A percentile compares a stretch with the other conserved stretches of the same genome.
Conservation (phyloP, 1,139 yeast genomes). For the Yamadazyma sp. region DNA sequence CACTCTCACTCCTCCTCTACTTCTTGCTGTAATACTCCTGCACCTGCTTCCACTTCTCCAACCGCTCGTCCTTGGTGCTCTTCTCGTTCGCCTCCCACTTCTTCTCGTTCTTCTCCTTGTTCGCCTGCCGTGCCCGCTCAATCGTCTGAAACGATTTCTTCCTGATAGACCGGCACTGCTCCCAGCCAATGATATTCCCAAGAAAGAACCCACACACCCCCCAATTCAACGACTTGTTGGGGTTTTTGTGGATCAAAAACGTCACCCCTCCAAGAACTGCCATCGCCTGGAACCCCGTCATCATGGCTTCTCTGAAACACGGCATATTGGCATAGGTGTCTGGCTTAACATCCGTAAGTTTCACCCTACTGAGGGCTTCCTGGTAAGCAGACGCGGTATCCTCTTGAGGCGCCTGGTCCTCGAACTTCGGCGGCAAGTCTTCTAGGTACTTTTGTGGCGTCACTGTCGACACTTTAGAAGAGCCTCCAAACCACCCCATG, state of each 20-base stretch:
- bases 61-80: conserved; percentile 22
- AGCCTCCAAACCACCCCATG: conserved; percentile 37
- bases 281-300: conserved; percentile 84
- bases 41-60: conserved; percentile 28
- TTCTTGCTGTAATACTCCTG: conserved; percentile 17
- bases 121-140: conserved; percentile 56
- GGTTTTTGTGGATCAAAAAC: conserved; percentile 64
- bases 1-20: too few relatives aligned
- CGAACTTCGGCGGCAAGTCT: conserved; percentile 49
- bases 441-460: conserved; percentile 25
- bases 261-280: conserved; percentile 76
- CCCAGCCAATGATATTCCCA: conserved; percentile 89
- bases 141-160: conserved; percentile 62
- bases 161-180: conserved; percentile 78
- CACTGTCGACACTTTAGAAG: conserved; percentile 27
- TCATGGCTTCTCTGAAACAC: conserved; percentile 85
- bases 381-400: conserved; percentile 14
- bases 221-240: conserved; percentile 73
- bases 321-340: conserved; percentile 66
- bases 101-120: conserved; percentile 36
- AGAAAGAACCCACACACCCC: conserved; percentile 75
- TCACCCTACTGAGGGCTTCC: conserved; percentile 32
- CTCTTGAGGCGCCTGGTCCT: conserved; percentile 29
- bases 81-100: conserved; percentile 23
- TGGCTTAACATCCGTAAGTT: conserved; percentile 54